Base-by-base conservation (phyloP, 768 basidiomycete genomes). In the Daedaleopsis nitida region DNA sequence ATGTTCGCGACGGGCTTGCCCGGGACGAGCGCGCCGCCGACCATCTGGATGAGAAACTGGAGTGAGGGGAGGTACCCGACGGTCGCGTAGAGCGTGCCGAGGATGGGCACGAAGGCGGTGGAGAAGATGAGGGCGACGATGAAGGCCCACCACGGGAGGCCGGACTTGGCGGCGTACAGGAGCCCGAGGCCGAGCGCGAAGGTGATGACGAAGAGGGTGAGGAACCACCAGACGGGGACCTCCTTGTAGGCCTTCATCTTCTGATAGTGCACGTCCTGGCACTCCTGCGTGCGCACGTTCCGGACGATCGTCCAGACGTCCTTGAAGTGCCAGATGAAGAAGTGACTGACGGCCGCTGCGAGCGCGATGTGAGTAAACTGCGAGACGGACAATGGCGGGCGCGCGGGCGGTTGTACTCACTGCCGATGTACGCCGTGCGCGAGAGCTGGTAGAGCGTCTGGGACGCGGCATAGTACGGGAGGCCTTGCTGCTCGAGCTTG, bases 111-210 rank as follows among this genome's bases (percentile, higher is more conserved):
- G 65, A 80, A 83, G 42, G 83, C 60, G 3, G 74, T 65, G 0
- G 85, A 78, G 57, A 88, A 73, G 42, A 86, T 70, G 27, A 88
- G 68, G n/a, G 79, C 77, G 23, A 86, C 78, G 59, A 83, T 73
- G 57, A 85, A 54, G 1, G 66, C 75, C 57, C 66, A 81, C 85
- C 85, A 86, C 10, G 86, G 84, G 42, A 87, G 69, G 8, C 79
- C 80, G 12, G 83, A 81, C 45, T 78, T 60, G 8, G 77, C 80
- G 32, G 81, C 79, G 67, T 86, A 86, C 44, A 81, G 75, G 5
- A 82, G 81, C 9, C 80, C 79, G 73, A 86, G 75, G 0, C 81
- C 83, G 71, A 83, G 80, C 0, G 77, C 72, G 57, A 84, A 77
- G 12, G 78, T 78, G 43, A 63, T 70, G 38, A 76, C 55, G 51